Base-by-base conservation (phyloP, 306 rosid species). In the Vachellia collinsii region DNA sequence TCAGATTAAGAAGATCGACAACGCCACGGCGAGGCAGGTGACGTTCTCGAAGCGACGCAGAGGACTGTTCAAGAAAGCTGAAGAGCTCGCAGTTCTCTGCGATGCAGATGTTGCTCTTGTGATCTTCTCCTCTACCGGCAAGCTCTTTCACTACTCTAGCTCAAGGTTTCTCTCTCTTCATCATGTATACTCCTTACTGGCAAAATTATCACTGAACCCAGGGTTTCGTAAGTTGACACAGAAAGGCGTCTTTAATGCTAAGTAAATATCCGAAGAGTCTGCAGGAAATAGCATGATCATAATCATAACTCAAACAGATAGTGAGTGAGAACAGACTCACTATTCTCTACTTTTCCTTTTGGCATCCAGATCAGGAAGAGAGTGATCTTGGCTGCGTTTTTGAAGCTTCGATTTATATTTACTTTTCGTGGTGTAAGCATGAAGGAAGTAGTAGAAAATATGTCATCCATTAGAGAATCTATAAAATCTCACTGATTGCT, bases 1-100 rank as follows among this genome's bases (percentile, higher is more conserved):
- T 83, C 90, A 93, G 97, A 94, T 94, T 77, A 91, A 70, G 97
- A 94, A 93, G 91, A 94, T 94, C 78, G 94, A 91, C 75, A 94
- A 93, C 90, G 85, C 90, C 1, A 91, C 97, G 25, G 99, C 99
- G 6, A 88, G 99, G 80, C 99, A 94, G 76, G 99, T 94, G 37
- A 94, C 99, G 2, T 93, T 94, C 82, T 93, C 97, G 2, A 94
- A 94, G 91, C 76, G 99, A 29, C 75, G 99, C 46, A 90, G 93
- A 84, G 99, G 99, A 16, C 87, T 94, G 14, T 83, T 94, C 68
- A 94, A 94, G 84, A 94, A 94, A 75, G 99, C 99, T 1, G 90
- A 93, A 81, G 97, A 94, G 87, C 95, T 94, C 9, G 89, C 99
- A 0, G 93, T 94, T 81, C 88, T 94, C 1, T 94, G 99, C 47